phyloP scores from a whole-genome alignment of 1,284 basidiomycete species.

The Pseudomicrostroma phylloplanum region DNA sequence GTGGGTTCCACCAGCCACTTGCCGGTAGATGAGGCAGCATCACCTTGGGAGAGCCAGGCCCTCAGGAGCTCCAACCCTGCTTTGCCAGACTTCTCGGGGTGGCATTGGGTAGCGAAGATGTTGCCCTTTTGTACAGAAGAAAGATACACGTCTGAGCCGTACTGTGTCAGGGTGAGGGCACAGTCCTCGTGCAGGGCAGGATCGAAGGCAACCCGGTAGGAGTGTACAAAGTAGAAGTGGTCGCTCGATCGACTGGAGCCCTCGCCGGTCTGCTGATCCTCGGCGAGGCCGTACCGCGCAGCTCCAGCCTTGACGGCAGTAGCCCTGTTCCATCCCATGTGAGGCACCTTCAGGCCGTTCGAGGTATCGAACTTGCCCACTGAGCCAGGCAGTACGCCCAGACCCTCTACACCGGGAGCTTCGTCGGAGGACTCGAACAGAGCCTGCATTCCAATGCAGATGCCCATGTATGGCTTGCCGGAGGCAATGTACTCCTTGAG shows the following conservation, averaged over 20 bases:
- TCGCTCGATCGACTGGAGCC: background rate
- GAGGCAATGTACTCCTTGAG: constrained; percentile 76
- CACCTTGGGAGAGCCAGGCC: constrained; percentile 63
- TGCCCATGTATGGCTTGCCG: constrained; percentile 78
- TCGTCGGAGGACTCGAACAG: constrained; percentile 75
- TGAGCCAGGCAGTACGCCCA: constrained; percentile 44
- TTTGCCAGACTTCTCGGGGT: constrained; percentile 95
- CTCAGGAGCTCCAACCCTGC: constrained; percentile 77
- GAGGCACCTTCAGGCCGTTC: constrained; percentile 74
- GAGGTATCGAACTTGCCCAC: constrained; percentile 42
- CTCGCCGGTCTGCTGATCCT: constrained; percentile 1
- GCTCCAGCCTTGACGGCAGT: constrained; percentile 23
- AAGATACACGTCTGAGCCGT: constrained; percentile 87
- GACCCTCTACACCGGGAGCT: constrained; percentile 33
- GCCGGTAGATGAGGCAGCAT: constrained; percentile 7
- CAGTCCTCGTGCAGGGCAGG: constrained; percentile 57
- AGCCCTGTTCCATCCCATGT: constrained; percentile 81
- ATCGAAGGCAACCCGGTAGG: constrained; percentile 69
- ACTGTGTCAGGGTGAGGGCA: constrained; percentile 82
- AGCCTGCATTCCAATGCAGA: constrained; percentile 70
- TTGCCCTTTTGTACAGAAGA: constrained; percentile 77
- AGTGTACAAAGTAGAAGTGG: constrained; percentile 88
- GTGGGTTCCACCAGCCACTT: constrained; percentile 29
- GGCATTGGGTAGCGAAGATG: constrained; percentile 92
- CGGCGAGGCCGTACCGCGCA: constrained; percentile 29